Conservation (phyloP, 2,329 filamentous ascomycete species). For the Neodidymelliopsis sp. region DNA sequence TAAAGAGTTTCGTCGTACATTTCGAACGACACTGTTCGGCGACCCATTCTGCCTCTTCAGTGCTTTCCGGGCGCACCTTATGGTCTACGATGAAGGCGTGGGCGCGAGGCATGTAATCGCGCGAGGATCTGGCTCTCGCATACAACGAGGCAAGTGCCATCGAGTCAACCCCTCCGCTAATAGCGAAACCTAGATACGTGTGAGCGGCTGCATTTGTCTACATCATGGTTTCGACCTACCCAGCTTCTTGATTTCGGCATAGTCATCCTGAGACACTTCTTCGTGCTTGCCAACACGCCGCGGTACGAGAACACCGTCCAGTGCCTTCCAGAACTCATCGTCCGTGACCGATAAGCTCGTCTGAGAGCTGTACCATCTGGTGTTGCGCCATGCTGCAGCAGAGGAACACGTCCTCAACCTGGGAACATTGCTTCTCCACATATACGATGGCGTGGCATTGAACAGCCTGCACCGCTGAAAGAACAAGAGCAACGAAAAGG, state of each 20-base stretch:
- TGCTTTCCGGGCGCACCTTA: constrained; percentile 62
- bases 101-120: constrained; percentile 39
- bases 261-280: too few species aligned
- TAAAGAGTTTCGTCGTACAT: constrained; percentile 44
- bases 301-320: constrained; percentile 6
- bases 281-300: neutral
- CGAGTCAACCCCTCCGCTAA: constrained; percentile 96
- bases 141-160: constrained; percentile 90
- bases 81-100: constrained; percentile 70
- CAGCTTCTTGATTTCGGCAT: constrained; percentile 7
- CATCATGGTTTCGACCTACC: constrained; percentile 20
- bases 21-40: constrained; percentile 53
- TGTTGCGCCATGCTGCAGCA: constrained; percentile 17
- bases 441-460: constrained; percentile 36
- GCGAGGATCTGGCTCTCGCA: constrained; percentile 35
- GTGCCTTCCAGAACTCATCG: constrained; percentile 37
- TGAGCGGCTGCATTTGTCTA: constrained; percentile 10
- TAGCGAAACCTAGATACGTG: constrained; percentile 64
- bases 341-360: constrained; percentile 31
- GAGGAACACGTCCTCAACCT: constrained; percentile 41
- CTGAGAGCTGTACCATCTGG: constrained; percentile 33
- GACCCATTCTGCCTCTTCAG: constrained; percentile 62
- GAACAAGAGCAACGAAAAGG: neutral
- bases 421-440: constrained; percentile 47
- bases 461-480: neutral